Percentiles rank a stretch among this genome's conserved stretches.
phyloP scores from a whole-genome alignment of 163 green algal genomes.

The Chlamydomonas reinhardtii region DNA sequence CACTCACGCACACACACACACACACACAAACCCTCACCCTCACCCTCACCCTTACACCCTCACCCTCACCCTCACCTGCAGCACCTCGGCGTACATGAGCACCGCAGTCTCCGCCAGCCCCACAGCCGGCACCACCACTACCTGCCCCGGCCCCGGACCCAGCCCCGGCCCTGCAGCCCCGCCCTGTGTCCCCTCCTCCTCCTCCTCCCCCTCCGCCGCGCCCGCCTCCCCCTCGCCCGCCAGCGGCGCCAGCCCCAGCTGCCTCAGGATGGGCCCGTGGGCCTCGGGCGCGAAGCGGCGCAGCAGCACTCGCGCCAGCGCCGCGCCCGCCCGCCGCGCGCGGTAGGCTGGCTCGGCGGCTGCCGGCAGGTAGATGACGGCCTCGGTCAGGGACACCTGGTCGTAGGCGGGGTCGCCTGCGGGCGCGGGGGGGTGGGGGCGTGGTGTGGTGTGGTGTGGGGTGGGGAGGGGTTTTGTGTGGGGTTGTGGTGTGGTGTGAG shows the following conservation, averaged over 20 bases:
- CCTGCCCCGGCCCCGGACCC: neutral
- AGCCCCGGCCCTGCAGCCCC: too few relatives aligned
- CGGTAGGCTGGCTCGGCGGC: constrained; percentile 25
- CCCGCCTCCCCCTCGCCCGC: neutral
- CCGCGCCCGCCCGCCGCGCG: constrained; percentile 7
- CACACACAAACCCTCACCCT: too few relatives aligned
- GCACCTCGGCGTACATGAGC: constrained; percentile 23
- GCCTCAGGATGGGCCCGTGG: neutral
- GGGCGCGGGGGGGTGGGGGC: too few relatives aligned
- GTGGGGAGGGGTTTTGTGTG: too few relatives aligned
- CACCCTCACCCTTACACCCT: neutral
- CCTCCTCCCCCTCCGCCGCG: neutral
- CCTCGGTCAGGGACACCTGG: constrained; percentile 4
- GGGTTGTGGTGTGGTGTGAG: too few relatives aligned
- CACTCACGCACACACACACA: too few relatives aligned
- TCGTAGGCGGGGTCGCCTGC: neutral
- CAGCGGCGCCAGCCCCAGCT: constrained; percentile 20
- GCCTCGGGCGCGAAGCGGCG: neutral
- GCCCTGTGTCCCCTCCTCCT: neutral
- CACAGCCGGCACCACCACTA: neutral
- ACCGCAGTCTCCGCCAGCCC: constrained; percentile 20
- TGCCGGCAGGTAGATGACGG: neutral
- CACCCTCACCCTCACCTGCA: constrained; percentile 1
- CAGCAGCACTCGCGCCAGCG: constrained; percentile 1
- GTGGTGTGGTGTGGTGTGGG: too few relatives aligned